Base-by-base conservation (phyloP, 2,329 filamentous ascomycete genomes). In the Davidsoniella virescens region DNA sequence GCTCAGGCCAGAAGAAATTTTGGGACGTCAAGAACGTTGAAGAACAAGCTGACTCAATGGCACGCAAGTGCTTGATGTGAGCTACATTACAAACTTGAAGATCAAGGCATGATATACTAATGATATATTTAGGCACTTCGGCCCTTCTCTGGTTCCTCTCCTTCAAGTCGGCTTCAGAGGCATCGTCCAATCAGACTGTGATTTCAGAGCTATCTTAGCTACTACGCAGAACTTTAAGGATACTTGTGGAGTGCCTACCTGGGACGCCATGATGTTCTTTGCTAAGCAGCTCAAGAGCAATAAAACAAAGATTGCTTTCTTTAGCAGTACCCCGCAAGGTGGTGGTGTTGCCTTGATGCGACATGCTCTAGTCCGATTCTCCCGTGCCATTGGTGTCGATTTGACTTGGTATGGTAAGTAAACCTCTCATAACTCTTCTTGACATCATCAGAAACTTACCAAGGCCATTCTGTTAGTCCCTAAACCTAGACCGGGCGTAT, bases 281-380 rank as follows among this genome's bases (percentile, higher is more conserved):
- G 80, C 76, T 44, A 64, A 73, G 36, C 71, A 76, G 25, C 69
- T 87, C 44, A 80, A 80, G 56, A 60, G 70, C 51, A 72, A 76
- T 46, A 78, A 81, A 51, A 72, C 75, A 53, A 82, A 78, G 60
- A 71, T 87, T 57, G 83, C 82, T 1, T 87, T 87, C 64, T 87
- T 88, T 69, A 87, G 81, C 60, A 77, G 78, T 49, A 88, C 84
- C 1, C 84, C 84, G 1, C 84, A 88, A 59, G 84, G 84, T n/a
- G 84, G 84, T 46, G 84, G 84, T 40, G 84, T 90, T 7, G 84
- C 84, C 4, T 68, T 88, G 46, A 90, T 90, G 84, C 72, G 84
- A 23, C 84, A 90, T 62, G 82, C 84, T 8, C 63, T 90, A 26
- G 75, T 88, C 44, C 74, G 85, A 48, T 83, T 87, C 58, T 73